Evolutionary conservation across 2,329 filamentous ascomycete species (phyloP).

Genomic region (Pyrenophora tritici-repentis): DNA sequence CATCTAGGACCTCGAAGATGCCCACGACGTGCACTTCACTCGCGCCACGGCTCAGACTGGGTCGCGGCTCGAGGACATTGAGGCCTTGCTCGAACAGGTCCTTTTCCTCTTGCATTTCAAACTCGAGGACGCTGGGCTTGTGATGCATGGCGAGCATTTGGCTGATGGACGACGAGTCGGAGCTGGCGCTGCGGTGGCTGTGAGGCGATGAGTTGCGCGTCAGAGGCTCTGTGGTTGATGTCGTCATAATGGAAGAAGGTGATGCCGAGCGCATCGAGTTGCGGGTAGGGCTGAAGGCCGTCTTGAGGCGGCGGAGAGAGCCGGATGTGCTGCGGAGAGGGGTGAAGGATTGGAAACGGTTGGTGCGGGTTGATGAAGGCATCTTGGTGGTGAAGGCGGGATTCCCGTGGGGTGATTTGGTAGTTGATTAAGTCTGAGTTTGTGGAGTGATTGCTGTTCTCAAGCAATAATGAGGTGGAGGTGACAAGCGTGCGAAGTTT

Average conservation of each 20-base stretch:
- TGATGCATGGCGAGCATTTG: conserved; percentile 40
- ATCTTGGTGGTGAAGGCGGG: conserved; percentile 25
- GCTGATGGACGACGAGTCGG: conserved; percentile 32
- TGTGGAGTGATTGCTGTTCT: conserved; percentile 7
- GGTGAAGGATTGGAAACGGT: conserved; percentile 47
- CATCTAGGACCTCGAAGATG: conserved; percentile 48
- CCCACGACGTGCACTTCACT: conserved; percentile 41
- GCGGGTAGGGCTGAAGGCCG: conserved; percentile 44
- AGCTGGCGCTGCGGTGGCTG: conserved; percentile 37
- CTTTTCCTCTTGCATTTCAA: conserved; percentile 45
- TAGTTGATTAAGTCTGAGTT: conserved; percentile 3
- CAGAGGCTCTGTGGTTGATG: conserved; percentile 36
- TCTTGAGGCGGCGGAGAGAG: conserved; percentile 41
- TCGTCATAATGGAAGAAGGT: conserved; percentile 24
- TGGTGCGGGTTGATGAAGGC: conserved; percentile 40
- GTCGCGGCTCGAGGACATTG: conserved; percentile 42
- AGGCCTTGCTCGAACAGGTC: conserved; percentile 37
- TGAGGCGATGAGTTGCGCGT: conserved; percentile 38
- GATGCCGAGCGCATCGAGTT: conserved; percentile 35
- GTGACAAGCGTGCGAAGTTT: background rate
- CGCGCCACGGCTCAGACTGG: conserved; percentile 13
- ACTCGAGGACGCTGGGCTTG: conserved; percentile 41
- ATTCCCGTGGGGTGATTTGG: conserved; percentile 5
- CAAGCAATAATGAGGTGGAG: background rate
- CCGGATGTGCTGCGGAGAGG: conserved; percentile 36